phyloP scores from a whole-genome alignment of 2,329 filamentous ascomycete genomes.

The Colletotrichum tanaceti region DNA sequence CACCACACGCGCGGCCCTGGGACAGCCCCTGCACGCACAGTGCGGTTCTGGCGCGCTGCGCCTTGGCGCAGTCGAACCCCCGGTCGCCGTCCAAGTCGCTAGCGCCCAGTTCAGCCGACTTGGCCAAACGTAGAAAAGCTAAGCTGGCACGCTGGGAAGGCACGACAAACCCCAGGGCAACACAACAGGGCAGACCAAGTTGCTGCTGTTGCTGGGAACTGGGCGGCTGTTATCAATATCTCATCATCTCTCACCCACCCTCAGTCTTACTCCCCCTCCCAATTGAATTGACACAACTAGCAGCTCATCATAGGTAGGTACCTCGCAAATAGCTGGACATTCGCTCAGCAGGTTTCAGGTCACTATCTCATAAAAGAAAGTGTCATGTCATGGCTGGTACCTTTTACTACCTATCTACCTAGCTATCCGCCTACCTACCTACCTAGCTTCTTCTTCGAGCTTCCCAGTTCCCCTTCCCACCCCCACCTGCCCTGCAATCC shows the following conservation, averaged over 20 bases:
- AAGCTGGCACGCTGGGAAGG: constrained; percentile 12
- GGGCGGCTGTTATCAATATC: not conserved
- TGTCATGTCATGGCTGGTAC: constrained; percentile 8
- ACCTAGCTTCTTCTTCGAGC: not conserved
- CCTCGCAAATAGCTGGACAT: not conserved
- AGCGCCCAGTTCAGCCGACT: constrained; percentile 8
- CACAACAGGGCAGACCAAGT: constrained; percentile 10
- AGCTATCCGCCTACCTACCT: no score
- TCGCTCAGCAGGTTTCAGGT: constrained; percentile 7
- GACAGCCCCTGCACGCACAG: constrained; percentile 35
- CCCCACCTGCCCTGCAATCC: constrained; percentile 19
- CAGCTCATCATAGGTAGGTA: no score
- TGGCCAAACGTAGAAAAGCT: constrained; percentile 3
- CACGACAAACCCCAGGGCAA: constrained; percentile 12
- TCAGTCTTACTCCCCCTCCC: not conserved
- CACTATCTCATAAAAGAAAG: not conserved
- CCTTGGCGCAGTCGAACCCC: constrained; percentile 21
- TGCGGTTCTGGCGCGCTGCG: constrained; percentile 6
- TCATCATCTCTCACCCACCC: not conserved
- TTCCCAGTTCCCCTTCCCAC: not conserved
- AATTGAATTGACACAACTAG: not conserved
- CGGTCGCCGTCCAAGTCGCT: constrained; percentile 1
- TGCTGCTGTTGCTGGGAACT: not conserved
- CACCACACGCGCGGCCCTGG: constrained; percentile 40
- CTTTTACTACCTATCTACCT: constrained; percentile 1